Conservation (phyloP, 73 alveolate genomes). For the Halteria grandinella region DNA sequence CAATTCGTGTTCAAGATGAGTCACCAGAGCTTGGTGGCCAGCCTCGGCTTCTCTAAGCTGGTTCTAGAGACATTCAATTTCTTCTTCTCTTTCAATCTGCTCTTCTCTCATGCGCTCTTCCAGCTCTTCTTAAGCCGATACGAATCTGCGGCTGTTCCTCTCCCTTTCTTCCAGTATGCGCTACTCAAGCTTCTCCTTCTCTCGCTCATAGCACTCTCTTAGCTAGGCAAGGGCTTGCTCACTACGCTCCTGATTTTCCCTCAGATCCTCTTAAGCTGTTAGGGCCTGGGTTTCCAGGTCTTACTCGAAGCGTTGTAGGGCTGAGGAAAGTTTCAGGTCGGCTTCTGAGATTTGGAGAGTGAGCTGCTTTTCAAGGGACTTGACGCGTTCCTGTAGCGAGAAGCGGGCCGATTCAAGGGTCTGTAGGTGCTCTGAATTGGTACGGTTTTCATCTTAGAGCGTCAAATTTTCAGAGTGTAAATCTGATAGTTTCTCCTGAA, state of each 20-base stretch:
- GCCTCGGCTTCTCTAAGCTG: slow-evolving; percentile 60
- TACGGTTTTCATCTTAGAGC: too few relatives aligned
- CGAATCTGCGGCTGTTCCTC: slow-evolving; percentile 52
- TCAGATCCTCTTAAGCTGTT: slow-evolving; percentile 47
- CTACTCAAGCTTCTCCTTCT: slow-evolving; percentile 66
- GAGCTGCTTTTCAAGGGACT: slow-evolving; percentile 30
- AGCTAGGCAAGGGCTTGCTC: slow-evolving; percentile 66
- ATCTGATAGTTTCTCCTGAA: too few relatives aligned
- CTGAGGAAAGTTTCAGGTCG: slow-evolving; percentile 35
- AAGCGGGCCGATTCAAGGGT: slow-evolving; percentile 12
- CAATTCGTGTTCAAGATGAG: slow-evolving; percentile 72
- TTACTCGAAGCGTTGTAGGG: slow-evolving; percentile 30
- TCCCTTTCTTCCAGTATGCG: slow-evolving; percentile 73
- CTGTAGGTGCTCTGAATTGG: too few relatives aligned
- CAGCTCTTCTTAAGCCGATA: slow-evolving; percentile 63
- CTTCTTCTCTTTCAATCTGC: slow-evolving; percentile 67
- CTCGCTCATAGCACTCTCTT: slow-evolving; percentile 73
- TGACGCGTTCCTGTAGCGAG: slow-evolving; percentile 2
- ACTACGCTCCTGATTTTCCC: slow-evolving; percentile 53
- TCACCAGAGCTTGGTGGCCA: slow-evolving; percentile 53
- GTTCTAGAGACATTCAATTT: slow-evolving; percentile 64
- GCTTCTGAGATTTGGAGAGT: slow-evolving; percentile 33
- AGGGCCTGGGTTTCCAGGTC: slow-evolving; percentile 58
- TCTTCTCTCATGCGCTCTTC: slow-evolving; percentile 64
- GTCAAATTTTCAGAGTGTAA: too few relatives aligned